Conservation (phyloP, 352 stramenopile genomes). For the Globisporangium recalcitrans region DNA sequence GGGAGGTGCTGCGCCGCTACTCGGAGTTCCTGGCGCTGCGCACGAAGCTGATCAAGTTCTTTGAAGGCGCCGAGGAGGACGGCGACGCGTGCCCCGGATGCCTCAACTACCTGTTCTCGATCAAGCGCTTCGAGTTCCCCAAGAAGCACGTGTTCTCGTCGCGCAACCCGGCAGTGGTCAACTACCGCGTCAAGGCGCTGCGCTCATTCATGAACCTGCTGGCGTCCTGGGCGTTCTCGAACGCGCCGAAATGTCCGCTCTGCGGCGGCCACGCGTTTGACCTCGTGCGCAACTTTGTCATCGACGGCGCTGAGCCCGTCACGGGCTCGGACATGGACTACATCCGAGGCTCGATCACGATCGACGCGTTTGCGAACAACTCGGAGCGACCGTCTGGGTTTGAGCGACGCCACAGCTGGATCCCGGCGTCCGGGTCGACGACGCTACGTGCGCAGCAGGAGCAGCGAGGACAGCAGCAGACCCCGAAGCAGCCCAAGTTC, state of each 20-base stretch:
- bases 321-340: slow-evolving; percentile 58
- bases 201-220: slow-evolving; percentile 82
- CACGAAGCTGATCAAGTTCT: slow-evolving; percentile 74
- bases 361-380: slow-evolving; percentile 47
- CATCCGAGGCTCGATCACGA: slow-evolving; percentile 58
- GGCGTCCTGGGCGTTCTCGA: slow-evolving; percentile 78
- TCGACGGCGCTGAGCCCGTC: slow-evolving; percentile 49
- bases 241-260: slow-evolving; percentile 77
- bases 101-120: slow-evolving; percentile 70
- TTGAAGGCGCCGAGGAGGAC: slow-evolving; percentile 54
- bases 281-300: slow-evolving; percentile 72
- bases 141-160: slow-evolving; percentile 86
- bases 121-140: slow-evolving; percentile 78
- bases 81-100: slow-evolving; percentile 74
- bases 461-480: slow-evolving; percentile 2
- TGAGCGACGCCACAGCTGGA: slow-evolving; percentile 46
- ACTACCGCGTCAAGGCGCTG: slow-evolving; percentile 81
- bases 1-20: slow-evolving; percentile 80
- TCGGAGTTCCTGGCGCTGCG: slow-evolving; percentile 80
- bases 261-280: slow-evolving; percentile 80
- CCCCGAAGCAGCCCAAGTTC: not conserved
- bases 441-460: slow-evolving; percentile 23
- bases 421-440: slow-evolving; percentile 32
- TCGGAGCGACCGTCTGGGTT: slow-evolving; percentile 21
- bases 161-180: slow-evolving; percentile 64